phyloP scores from a whole-genome alignment of 1,139 yeast species.

The Yamadazyma triangularis region DNA sequence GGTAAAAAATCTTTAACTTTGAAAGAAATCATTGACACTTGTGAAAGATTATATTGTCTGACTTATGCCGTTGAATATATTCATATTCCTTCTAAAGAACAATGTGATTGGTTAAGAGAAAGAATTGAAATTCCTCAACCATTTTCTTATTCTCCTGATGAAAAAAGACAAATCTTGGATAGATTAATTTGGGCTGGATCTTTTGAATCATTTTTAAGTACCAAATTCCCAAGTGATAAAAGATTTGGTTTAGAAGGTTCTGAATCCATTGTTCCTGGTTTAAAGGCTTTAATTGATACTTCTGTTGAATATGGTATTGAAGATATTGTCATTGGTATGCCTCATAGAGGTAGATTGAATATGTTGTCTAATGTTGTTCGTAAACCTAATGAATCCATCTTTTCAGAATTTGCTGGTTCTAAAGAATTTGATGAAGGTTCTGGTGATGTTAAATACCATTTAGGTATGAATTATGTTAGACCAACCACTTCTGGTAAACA shows the following conservation, averaged over 20 bases:
- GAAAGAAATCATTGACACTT: conserved; percentile 68
- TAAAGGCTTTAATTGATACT: conserved; percentile 91
- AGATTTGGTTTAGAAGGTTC: conserved; percentile 99
- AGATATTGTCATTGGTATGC: conserved; percentile 98
- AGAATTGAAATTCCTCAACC: conserved; percentile 92
- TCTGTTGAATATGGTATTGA: conserved; percentile 92
- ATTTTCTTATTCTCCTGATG: conserved; percentile 76
- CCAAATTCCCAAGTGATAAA: conserved; percentile 97
- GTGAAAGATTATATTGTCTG: conserved; percentile 85
- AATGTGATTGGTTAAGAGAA: conserved; percentile 98
- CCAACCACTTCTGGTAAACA: conserved; percentile 98
- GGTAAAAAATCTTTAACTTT: conserved; percentile 66
- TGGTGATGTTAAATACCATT: conserved; percentile 98
- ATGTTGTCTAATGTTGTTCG: conserved; percentile 97
- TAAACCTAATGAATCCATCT: conserved; percentile 96
- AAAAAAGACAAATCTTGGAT: conserved; percentile 94
- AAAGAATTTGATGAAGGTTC: conserved; percentile 85
- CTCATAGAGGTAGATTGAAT: conserved; percentile 98
- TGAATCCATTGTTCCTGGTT: conserved; percentile 94
- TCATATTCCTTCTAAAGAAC: conserved; percentile 92
- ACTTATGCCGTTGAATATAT: conserved; percentile 92
- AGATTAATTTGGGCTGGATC: conserved; percentile 96
- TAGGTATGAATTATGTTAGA: conserved; percentile 98
- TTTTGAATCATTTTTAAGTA: conserved; percentile 85
- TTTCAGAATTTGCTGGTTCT: conserved; percentile 93